Evolutionary conservation across 768 basidiomycete species (phyloP).

Genomic region (Pholiota conissans): DNA sequence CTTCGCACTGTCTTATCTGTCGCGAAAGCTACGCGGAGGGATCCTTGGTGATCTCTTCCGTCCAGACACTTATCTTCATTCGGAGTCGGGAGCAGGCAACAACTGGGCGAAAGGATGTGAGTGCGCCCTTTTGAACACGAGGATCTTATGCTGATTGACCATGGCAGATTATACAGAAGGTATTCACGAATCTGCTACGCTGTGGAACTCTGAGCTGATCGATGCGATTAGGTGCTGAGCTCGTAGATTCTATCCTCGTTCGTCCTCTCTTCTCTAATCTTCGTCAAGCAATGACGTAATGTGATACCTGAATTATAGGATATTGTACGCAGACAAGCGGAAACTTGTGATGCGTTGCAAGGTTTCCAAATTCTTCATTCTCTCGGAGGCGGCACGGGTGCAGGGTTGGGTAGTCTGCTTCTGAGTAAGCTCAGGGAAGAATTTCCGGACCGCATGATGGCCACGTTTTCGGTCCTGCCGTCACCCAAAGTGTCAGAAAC

Average conservation of each 20-base stretch:
- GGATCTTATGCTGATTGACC: constrained; percentile 1
- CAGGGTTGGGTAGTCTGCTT: constrained; percentile 80
- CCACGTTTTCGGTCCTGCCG: constrained; percentile 53
- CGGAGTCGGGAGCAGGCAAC: constrained; percentile 73
- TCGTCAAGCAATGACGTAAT: background rate
- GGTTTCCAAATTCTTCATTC: constrained; percentile 91
- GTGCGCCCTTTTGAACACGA: constrained; percentile 24
- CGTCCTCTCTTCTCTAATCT: background rate
- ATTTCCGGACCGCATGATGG: constrained; percentile 56
- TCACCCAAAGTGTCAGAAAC: constrained; percentile 62
- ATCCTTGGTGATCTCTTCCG: constrained; percentile 75
- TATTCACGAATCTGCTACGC: constrained; percentile 20
- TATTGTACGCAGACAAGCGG: constrained; percentile 75
- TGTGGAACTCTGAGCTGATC: background rate
- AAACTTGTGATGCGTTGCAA: constrained; percentile 83
- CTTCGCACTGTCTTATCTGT: background rate
- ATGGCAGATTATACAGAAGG: constrained; percentile 86
- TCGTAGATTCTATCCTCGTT: constrained; percentile 82
- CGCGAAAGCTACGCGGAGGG: constrained; percentile 61
- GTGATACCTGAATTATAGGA: constrained; percentile 42
- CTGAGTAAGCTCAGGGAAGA: constrained; percentile 82
- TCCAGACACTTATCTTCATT: constrained; percentile 82
- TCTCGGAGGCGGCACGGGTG: constrained; percentile 89
- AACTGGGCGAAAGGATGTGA: constrained; percentile 96
- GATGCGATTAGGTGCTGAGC: constrained; percentile 70